Conservation (phyloP, 2,329 filamentous ascomycete species). For the Decorospora gaudefroyi region DNA sequence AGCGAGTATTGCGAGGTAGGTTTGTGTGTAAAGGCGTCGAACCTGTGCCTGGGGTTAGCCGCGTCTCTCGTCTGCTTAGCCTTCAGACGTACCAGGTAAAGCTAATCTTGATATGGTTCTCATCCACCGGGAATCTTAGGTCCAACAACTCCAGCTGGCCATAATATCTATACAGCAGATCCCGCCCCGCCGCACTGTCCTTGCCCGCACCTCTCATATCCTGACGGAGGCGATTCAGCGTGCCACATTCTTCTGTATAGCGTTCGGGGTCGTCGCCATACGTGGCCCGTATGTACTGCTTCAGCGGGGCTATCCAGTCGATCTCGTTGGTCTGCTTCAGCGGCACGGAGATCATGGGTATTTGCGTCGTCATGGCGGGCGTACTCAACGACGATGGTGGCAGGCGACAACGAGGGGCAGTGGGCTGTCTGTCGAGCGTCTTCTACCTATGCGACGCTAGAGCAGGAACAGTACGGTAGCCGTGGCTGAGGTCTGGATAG, state of each 20-base stretch:
- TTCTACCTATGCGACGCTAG: slow-evolving; percentile 4
- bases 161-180: slow-evolving; percentile 95
- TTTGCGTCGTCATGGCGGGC: slow-evolving; percentile 54
- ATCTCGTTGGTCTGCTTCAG: slow-evolving; percentile 96
- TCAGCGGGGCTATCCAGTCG: slow-evolving; percentile 92
- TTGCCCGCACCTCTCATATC: slow-evolving; percentile 98
- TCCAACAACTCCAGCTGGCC: slow-evolving; percentile 95
- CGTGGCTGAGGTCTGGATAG: too few species aligned
- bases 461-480: background rate
- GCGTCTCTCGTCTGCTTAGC: background rate
- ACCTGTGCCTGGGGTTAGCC: slow-evolving; percentile 65
- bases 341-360: slow-evolving; percentile 93
- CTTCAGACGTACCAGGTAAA: slow-evolving; percentile 81
- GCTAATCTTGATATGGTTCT: slow-evolving; percentile 98
- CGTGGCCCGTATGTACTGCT: slow-evolving; percentile 87
- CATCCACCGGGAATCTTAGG: slow-evolving; percentile 92
- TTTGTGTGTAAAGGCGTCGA: slow-evolving; percentile 99
- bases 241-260: slow-evolving; percentile 93
- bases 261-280: slow-evolving; percentile 97
- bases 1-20: slow-evolving; percentile 95
- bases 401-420: slow-evolving; percentile 11
- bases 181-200: slow-evolving; percentile 90
- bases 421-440: slow-evolving; percentile 6
- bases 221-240: slow-evolving; percentile 91
- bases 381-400: slow-evolving; percentile 11